Evolutionary conservation across 305 asterid genomes (phyloP).

Genomic region (Euphrasia arctica): DNA sequence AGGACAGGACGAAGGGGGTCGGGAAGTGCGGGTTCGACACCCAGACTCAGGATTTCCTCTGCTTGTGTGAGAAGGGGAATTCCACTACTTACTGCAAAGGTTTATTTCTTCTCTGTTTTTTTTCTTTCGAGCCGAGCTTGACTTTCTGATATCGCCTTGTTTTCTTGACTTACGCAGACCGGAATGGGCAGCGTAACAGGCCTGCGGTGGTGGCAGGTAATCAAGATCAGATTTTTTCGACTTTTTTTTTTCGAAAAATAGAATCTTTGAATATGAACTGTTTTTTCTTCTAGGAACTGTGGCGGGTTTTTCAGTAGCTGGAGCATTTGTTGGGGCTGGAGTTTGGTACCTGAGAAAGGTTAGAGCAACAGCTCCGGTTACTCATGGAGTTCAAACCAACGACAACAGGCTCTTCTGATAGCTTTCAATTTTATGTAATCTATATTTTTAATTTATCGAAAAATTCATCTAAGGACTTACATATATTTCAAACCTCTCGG

Average conservation of each 20-base stretch:
- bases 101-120: not conserved
- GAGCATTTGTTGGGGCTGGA: constrained; percentile 80
- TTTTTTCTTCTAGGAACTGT: constrained; percentile 42
- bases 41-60: constrained; percentile 57
- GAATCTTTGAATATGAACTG: not conserved
- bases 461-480: not conserved
- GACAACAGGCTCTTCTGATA: constrained; percentile 74
- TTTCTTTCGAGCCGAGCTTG: not conserved
- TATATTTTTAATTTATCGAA: too few relatives aligned
- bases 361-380: constrained; percentile 79
- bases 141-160: not conserved
- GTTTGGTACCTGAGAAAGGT: constrained; percentile 76
- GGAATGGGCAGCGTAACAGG: constrained; percentile 31
- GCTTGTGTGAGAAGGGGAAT: constrained; percentile 73
- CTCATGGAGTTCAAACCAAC: constrained; percentile 86
- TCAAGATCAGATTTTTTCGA: not conserved
- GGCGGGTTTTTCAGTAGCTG: constrained; percentile 67
- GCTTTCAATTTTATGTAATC: not conserved
- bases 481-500: constrained; percentile 21
- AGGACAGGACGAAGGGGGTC: constrained; percentile 54
- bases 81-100: constrained; percentile 72
- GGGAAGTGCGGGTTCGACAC: constrained; percentile 78
- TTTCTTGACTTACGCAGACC: constrained; percentile 35
- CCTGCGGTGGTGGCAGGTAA: constrained; percentile 67
- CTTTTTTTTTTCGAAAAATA: not conserved